Base-by-base conservation (phyloP, 202 grass and related monocot species). In the Alloteropsis angusta region DNA sequence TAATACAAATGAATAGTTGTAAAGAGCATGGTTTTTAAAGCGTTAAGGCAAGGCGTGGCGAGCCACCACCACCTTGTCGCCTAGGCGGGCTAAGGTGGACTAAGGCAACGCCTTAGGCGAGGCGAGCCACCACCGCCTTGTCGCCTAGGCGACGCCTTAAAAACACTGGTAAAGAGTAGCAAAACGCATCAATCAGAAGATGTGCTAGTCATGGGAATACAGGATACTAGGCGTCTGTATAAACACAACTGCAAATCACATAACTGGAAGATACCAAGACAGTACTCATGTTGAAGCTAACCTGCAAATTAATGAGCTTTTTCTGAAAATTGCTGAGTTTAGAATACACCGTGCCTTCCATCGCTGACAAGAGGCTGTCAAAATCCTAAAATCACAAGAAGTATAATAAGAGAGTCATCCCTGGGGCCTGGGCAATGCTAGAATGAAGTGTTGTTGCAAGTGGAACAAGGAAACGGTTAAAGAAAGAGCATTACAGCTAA, bases 401-500 rank as follows among this genome's bases (percentile, higher is more conserved):
- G 55, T 60, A 83, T n/a, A 41, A 79, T 73, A 34, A 71, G 47
- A 30, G 26, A 65, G 35, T 50, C 14, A 72, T 19, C 38, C 57
- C 18, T 46, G 60, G 47, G 22, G 28, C 57, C 18, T 46, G 60
- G 47, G 22, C 16, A 71, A 32, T 71, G 43, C 15, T 65, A 63
- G 6, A 84, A 63, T 39, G 61, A 42, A 49, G 38, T 35, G 12
- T 44, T 11, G 13, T 76, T 56, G 60, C 34, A 71, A 71, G 35
- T 60, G 59, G 3, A 72, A 70, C 34, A 58, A 65, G 48, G 76
- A 60, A 62, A 79, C 32, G 60, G 53, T 78, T 60, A 9, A 77
- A 72, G 71, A 56, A 87, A 82, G 78, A 81, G 70, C 68, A 92
- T 97, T 98, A 98, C 95, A 16, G 88, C 91, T 90, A 94, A 94